phyloP scores from a whole-genome alignment of 441 rosid species.

The Pelargonium exstipulatum region DNA sequence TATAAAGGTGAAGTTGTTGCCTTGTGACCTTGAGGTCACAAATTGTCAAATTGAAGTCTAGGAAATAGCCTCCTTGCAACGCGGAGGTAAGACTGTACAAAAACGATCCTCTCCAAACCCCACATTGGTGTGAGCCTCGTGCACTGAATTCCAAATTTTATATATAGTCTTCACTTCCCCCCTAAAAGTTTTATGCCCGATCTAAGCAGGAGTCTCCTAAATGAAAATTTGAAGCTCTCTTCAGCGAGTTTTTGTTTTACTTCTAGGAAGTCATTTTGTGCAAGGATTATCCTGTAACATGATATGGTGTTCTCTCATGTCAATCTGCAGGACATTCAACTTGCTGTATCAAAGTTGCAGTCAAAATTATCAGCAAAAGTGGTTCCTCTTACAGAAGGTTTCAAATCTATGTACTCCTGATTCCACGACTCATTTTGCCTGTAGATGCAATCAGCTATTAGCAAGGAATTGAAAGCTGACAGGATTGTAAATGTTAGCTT shows the following conservation, averaged over 20 bases:
- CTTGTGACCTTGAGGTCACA: no score
- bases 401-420: slow-evolving; percentile 57
- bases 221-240: background rate
- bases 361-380: slow-evolving; percentile 74
- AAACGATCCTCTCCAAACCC: no score
- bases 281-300: background rate
- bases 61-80: no score
- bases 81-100: no score
- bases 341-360: slow-evolving; percentile 68
- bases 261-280: background rate
- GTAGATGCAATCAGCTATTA: slow-evolving; percentile 6
- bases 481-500: background rate
- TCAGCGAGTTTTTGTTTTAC: background rate
- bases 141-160: no score
- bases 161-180: no score
- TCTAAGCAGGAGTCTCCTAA: no score
- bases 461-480: background rate
- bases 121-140: no score
- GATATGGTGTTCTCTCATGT: background rate
- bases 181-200: background rate
- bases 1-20: no score
- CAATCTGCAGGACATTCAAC: slow-evolving; percentile 64
- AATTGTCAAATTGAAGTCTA: no score
- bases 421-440: background rate
- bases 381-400: slow-evolving; percentile 81